Evolutionary conservation across 345 rosid species (phyloP), one percentile per base, ranked within the genome.

Genomic region (Boechera divaricarpa): DNA sequence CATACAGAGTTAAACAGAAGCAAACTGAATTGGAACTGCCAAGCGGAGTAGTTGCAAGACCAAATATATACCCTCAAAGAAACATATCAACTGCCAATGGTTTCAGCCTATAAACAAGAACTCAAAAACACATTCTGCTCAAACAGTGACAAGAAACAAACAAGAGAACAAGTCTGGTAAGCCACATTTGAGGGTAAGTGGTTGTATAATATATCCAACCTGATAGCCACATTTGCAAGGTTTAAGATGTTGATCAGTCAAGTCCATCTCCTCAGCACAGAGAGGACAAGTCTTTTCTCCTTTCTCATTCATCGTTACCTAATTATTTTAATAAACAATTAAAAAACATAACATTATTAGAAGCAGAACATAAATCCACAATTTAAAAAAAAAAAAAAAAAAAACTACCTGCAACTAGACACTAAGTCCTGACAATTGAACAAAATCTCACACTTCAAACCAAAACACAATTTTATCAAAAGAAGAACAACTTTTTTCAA

Each of bases 201-300:
- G 36, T 55, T 8, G 41, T 26, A 35, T 26, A 16, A 28, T 0
- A 42, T 36, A 56, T 52, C 82, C 38, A 77, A 94, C 97, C 94
- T 94, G 93, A 44, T 94, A 92, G 36, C 98, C 98, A 84, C 98
- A 94, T 87, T 86, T 87, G 87, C 98, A 94, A 69, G 98, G 98
- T 81, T 92, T 94, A 73, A 94, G 84, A 49, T 90, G 92, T 79
- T 89, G 98, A 86, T 94, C 98, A 59, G 98, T 94, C 85, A 89
- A 80, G 77, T 92, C 98, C 98, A 94, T 92, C 84, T 92, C 97
- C 79, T 94, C 98, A 1, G 96, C 85, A 35, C 98, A 94, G 54
- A 94, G 90, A 67, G 98, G 98, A 76, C 98, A 94, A 36, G 89
- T 88, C 87, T 76, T 94, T 67, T 94, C 98, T 77, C 97, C 98